phyloP scores from a whole-genome alignment of 352 stramenopile genomes.

The Phytopythium ostracodes region DNA sequence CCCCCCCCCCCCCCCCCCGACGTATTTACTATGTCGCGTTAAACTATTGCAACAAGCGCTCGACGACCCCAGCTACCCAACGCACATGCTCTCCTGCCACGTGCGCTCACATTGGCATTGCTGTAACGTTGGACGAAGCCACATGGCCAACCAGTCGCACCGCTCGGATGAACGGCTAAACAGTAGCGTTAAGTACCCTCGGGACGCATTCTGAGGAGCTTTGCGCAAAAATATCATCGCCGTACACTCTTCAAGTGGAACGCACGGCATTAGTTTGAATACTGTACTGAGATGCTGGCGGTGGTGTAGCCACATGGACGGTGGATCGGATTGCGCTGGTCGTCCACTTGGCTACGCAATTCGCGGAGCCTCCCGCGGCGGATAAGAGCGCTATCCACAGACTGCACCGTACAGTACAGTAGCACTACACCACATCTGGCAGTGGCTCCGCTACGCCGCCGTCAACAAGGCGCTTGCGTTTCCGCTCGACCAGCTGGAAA shows the following conservation, averaged over 20 bases:
- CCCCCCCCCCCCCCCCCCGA: no score
- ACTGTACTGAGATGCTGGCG: no score
- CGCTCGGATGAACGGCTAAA: no score
- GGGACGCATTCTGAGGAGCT: no score
- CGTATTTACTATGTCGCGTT: not conserved
- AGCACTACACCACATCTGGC: not conserved
- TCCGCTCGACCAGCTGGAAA: not conserved
- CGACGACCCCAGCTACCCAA: not conserved
- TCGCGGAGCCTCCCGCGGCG: not conserved
- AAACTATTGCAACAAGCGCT: not conserved
- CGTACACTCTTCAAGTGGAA: no score
- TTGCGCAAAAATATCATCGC: no score
- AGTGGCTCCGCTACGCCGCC: not conserved
- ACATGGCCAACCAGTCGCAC: no score
- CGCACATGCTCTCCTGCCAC: not conserved
- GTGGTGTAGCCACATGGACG: not conserved
- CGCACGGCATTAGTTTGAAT: no score
- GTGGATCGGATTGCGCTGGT: slow-evolving; percentile 1
- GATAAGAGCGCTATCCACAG: not conserved
- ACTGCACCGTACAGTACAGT: not conserved
- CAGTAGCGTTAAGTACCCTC: no score
- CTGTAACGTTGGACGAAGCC: no score
- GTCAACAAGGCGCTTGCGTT: no score
- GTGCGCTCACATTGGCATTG: no score
- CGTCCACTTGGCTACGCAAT: not conserved